Evolutionary conservation across 2,329 filamentous ascomycete species (phyloP), one percentile per base, ranked within the genome.

Genomic region (Trichoderma cornu-damae): DNA sequence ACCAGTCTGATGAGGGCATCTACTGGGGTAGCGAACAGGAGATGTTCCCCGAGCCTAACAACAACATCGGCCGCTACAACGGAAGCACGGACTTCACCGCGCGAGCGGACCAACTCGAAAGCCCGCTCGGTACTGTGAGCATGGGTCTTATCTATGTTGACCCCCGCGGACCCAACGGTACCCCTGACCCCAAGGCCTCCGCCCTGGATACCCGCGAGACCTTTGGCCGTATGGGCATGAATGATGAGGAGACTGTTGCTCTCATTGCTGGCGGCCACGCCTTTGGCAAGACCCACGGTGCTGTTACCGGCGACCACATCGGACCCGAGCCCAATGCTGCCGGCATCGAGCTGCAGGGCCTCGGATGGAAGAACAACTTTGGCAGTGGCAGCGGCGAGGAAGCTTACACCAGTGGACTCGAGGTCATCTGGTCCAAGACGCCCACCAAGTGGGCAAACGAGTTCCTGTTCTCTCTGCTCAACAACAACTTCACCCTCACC

Each of bases 61-160:
- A 85, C 65, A 89, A 90, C 69, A 82, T 89, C 16, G 81, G 83
- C 53, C 88, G 88, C 49, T 91, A 90, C 70, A 67, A 77, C 20
- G 80, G 81, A 55, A 76, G 63, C 73, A 73, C 68, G 16, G 75
- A 82, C 63, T 74, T 81, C 61, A 79, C 85, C 71, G 75, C 75
- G 18, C 83, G 85, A 34, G 44, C 58, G 26, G 42, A 43, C 59
- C 77, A 88, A 37, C 79, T 89, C 4, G 86, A 90, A 73, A 72
- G 79, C 65, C 87, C 87, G 2, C 71, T 90, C 14, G 87, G 77
- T 6, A 83, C 87, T 43, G 77, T 84, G 24, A 61, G 66, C 73
- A 88, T 89, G 84, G 87, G 87, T 68, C 74, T 91, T 65, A 90
- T 91, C 70, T 91, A 91, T 69, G 87, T 90, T 60, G 90, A 91